Evolutionary conservation across 1,284 basidiomycete genomes (phyloP), one percentile per base, ranked within the genome.

Genomic region (Xerocomus amazonicus): DNA sequence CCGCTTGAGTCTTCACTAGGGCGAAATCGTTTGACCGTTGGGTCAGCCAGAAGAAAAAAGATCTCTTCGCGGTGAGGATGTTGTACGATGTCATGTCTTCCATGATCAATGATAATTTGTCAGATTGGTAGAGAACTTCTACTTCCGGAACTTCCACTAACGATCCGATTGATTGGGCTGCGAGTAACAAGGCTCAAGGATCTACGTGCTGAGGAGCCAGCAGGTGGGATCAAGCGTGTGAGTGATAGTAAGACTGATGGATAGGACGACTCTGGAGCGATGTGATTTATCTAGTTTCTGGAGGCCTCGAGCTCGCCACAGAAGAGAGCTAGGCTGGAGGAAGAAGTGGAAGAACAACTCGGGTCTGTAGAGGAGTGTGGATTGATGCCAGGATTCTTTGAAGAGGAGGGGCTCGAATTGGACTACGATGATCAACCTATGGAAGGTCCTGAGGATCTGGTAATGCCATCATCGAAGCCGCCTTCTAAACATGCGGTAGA

Each of bases 151-250:
- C 69, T 90, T 12, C 92, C 91, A 0, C 64, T 93, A 19, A 83
- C 77, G 16, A 71, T 94, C 19, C 78, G 92, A 36, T 74, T 96
- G 4, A 84, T 96, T 49, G 92, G 92, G 3, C 72, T 96, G 23
- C 76, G 92, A 40, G 75, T 93, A 19, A 92, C 90, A 3, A 92
- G 89, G 54, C 71, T 96, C 49, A 91, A 88, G 61, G 92, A 96
- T 66, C 69, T 94, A 26, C 74, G 74, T 53, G 76, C 73, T 13
- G 61, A 73, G 42, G 72, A 74, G 26, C 71, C 77, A 13, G 58
- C 59, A 14, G 71, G 67, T 19, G 75, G 79, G 4, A 88, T 90
- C 50, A 85, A 85, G 63, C 73, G 80, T 46, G 87, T 87, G 61
- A 51, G 79, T 53, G 3, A 17, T 1, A n/a, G 41, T 6, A 40